phyloP scores from a whole-genome alignment of 192 early-diverging fungal genomes.

The Coemansia sp. region DNA sequence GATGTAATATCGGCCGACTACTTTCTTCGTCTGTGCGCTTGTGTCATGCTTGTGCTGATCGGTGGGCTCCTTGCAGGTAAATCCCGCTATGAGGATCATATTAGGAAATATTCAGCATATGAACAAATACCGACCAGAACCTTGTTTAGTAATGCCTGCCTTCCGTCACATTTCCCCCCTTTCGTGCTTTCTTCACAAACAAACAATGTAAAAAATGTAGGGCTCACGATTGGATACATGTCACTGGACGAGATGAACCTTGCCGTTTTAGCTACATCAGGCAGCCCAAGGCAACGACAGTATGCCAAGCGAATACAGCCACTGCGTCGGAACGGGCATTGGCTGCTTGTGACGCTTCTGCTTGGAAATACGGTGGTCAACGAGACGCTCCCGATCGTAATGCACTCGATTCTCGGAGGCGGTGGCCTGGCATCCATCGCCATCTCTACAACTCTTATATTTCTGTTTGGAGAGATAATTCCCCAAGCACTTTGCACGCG shows the following conservation, averaged over 20 bases:
- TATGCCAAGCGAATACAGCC: slow-evolving; percentile 85
- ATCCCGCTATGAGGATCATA: not conserved
- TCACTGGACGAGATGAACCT: slow-evolving; percentile 83
- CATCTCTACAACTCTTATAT: slow-evolving; percentile 83
- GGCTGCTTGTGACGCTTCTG: slow-evolving; percentile 91
- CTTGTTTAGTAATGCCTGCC: too few relatives aligned
- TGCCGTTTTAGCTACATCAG: slow-evolving; percentile 80
- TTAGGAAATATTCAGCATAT: not conserved
- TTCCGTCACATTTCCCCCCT: not conserved
- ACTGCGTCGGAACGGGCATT: slow-evolving; percentile 85
- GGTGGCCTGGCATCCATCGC: slow-evolving; percentile 81
- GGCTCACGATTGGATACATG: slow-evolving; percentile 70
- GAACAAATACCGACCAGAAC: not conserved
- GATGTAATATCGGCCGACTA: slow-evolving; percentile 27
- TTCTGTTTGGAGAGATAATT: slow-evolving; percentile 95
- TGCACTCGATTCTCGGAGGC: slow-evolving; percentile 74
- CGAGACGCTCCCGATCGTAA: slow-evolving; percentile 87
- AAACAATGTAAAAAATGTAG: not conserved
- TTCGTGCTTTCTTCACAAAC: too few relatives aligned
- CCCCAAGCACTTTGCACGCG: slow-evolving; percentile 89
- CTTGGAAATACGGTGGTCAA: slow-evolving; percentile 94
- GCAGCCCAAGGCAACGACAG: slow-evolving; percentile 63
- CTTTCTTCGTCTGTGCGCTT: slow-evolving; percentile 53
- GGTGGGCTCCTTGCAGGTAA: slow-evolving; percentile 75
- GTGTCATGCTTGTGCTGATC: slow-evolving; percentile 68